A percentile compares a stretch with the other conserved stretches of the same genome.
Conservation (phyloP, 2,329 filamentous ascomycete species). For the Sporothrix pseudoabietina region DNA sequence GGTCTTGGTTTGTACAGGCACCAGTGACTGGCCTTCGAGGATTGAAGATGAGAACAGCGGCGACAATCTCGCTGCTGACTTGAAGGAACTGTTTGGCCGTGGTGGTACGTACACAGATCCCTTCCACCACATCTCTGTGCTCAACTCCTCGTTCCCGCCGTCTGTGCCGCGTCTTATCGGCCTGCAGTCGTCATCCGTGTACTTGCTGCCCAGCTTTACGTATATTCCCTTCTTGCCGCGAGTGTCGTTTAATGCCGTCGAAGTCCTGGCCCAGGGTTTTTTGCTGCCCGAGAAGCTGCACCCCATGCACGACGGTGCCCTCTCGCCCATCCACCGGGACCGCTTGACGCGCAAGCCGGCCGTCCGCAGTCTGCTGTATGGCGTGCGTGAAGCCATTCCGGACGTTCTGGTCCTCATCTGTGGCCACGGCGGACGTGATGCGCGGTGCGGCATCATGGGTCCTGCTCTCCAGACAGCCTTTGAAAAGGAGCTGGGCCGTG, state of each 20-base stretch:
- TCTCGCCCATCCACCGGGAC: slow-evolving; percentile 61
- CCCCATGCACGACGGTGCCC: slow-evolving; percentile 55
- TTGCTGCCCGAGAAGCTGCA: slow-evolving; percentile 66
- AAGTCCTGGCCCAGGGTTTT: slow-evolving; percentile 65
- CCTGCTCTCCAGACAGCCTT: slow-evolving; percentile 75
- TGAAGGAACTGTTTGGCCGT: slow-evolving; percentile 70
- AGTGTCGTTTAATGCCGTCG: slow-evolving; percentile 57
- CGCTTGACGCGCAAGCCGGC: slow-evolving; percentile 54
- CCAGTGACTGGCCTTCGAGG: slow-evolving; percentile 75
- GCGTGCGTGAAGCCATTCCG: slow-evolving; percentile 59
- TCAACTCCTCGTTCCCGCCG: slow-evolving; percentile 72
- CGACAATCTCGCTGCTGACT: slow-evolving; percentile 67
- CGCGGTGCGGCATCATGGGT: slow-evolving; percentile 78
- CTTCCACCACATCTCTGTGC: slow-evolving; percentile 76
- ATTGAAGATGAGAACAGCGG: slow-evolving; percentile 79
- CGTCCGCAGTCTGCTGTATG: slow-evolving; percentile 54
- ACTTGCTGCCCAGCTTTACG: slow-evolving; percentile 81
- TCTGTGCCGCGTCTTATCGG: slow-evolving; percentile 54
- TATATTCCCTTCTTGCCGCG: slow-evolving; percentile 73
- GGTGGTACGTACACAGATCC: slow-evolving; percentile 72
- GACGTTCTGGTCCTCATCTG: slow-evolving; percentile 83
- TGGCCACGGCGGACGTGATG: slow-evolving; percentile 80
- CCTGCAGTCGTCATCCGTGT: slow-evolving; percentile 63
- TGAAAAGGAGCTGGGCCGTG: slow-evolving; percentile 55
- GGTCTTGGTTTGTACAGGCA: slow-evolving; percentile 79